These are phyloP conservation scores for Licmophora abbreviata DNA, from an alignment of 108 stramenopile genomes.

Conservation along the genomic window DNA sequence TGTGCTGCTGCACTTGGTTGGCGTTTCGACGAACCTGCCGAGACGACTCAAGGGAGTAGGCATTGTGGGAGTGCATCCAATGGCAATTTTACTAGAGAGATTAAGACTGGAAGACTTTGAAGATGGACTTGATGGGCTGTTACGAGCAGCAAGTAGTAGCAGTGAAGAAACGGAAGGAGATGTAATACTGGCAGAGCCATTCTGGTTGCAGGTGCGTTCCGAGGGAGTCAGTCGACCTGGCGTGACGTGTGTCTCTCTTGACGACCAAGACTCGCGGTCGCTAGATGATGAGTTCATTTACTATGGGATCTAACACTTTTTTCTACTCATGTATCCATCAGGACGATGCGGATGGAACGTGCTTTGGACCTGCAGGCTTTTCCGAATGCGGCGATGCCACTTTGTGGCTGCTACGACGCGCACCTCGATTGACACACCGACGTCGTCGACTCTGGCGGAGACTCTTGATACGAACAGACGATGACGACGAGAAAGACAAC, in stretches of 20 bases:
- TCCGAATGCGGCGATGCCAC: constrained; percentile 76
- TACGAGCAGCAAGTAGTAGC: constrained; percentile 10
- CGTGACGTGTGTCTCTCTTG: constrained; percentile 1
- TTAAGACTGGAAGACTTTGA: constrained; percentile 21
- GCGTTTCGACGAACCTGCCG: constrained; percentile 36
- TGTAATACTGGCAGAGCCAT: constrained; percentile 28
- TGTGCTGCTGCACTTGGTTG: constrained; percentile 44
- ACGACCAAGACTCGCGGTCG: neutral
- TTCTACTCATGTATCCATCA: constrained; percentile 9
- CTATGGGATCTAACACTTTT: no score
- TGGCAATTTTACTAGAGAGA: constrained; percentile 41
- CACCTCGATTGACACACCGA: neutral
- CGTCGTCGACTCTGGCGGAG: neutral
- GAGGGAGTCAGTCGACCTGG: neutral
- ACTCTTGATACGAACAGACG: neutral
- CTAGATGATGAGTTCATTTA: constrained; percentile 1
- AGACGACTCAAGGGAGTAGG: constrained; percentile 11
- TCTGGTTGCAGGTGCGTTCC: constrained; percentile 49
- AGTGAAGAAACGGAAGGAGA: constrained; percentile 5
- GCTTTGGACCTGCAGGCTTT: constrained; percentile 64
- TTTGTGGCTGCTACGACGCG: constrained; percentile 46
- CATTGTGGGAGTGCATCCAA: constrained; percentile 49
- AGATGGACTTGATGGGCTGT: constrained; percentile 14
- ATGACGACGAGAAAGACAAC: neutral
- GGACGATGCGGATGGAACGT: constrained; percentile 43